Conservation (phyloP, 805 yeast genomes). For the Maudiozyma serrabonitensis region DNA sequence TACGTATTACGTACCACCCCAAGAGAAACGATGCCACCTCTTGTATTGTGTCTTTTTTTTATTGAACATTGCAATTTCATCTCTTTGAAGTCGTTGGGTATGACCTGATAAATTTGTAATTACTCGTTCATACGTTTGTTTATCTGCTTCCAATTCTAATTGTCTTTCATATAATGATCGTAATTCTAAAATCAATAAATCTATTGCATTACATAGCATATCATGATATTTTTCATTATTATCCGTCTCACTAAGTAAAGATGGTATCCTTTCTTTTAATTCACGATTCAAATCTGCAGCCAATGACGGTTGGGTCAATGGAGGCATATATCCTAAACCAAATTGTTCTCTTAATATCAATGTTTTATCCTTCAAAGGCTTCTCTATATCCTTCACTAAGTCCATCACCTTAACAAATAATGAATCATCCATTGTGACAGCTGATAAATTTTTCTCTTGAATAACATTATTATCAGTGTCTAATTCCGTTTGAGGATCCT, state of each 20-base stretch:
- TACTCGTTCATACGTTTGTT: slow-evolving; percentile 71
- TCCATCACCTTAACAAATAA: slow-evolving; percentile 9
- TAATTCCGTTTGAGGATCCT: neutral
- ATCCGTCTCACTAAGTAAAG: slow-evolving; percentile 6
- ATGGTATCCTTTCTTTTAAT: slow-evolving; percentile 14
- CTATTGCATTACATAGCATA: slow-evolving; percentile 20
- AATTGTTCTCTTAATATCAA: slow-evolving; percentile 14
- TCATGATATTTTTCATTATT: slow-evolving; percentile 18
- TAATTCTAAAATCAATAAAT: slow-evolving; percentile 23
- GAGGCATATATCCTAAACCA: slow-evolving; percentile 12
- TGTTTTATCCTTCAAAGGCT: neutral
- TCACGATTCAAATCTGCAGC: slow-evolving; percentile 10
- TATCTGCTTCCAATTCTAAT: slow-evolving; percentile 47
- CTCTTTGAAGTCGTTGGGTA: slow-evolving; percentile 67
- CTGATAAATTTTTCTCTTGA: neutral
- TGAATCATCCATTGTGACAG: slow-evolving; percentile 13
- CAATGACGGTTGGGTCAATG: slow-evolving; percentile 10
- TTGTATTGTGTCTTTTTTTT: slow-evolving; percentile 23
- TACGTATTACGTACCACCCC: slow-evolving; percentile 3
- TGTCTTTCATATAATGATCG: slow-evolving; percentile 32
- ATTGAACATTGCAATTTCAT: slow-evolving; percentile 31
- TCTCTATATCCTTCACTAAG: slow-evolving; percentile 1
- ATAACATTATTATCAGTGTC: neutral
- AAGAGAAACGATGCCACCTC: slow-evolving; percentile 8
- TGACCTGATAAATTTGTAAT: slow-evolving; percentile 87